These are phyloP conservation scores for Rhizophora apiculata DNA, from an alignment of 345 rosid genomes.

Conservation along the genomic window DNA sequence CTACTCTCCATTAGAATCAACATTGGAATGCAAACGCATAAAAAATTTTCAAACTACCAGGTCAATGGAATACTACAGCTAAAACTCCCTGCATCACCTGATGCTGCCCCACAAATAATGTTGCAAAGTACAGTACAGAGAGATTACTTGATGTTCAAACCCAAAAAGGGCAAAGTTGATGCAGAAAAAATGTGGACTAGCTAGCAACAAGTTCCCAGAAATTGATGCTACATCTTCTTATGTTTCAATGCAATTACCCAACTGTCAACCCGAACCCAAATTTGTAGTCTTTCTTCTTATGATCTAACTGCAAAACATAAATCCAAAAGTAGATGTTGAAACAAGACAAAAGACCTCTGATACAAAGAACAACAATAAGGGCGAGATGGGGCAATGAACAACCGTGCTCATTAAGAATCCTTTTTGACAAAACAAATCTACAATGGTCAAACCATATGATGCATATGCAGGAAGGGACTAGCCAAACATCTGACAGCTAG, in stretches of 20 bases:
- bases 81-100: constrained; percentile 10
- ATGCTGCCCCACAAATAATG: constrained; percentile 12
- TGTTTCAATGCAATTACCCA: constrained; percentile 37
- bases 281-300: constrained; percentile 87
- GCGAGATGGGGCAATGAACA: not conserved
- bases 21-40: not conserved
- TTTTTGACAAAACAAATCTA: no score
- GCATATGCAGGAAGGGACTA: no score
- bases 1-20: not conserved
- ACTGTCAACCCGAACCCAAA: constrained; percentile 92
- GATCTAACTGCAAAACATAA: constrained; percentile 66
- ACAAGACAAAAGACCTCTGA: not conserved
- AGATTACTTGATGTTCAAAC: not conserved
- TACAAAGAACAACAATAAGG: not conserved
- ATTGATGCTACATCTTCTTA: not conserved
- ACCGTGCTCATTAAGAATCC: not conserved
- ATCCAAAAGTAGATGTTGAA: not conserved
- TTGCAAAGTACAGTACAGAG: constrained; percentile 5
- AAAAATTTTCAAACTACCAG: constrained; percentile 6
- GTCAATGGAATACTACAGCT: constrained; percentile 2
- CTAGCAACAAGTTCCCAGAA: not conserved
- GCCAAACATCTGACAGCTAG: not conserved
- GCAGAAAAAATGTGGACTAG: constrained; percentile 5
- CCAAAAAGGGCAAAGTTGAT: not conserved
- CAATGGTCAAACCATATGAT: no score